phyloP scores from a whole-genome alignment of 805 yeast species.

The Spathaspora hagerdaliae region DNA sequence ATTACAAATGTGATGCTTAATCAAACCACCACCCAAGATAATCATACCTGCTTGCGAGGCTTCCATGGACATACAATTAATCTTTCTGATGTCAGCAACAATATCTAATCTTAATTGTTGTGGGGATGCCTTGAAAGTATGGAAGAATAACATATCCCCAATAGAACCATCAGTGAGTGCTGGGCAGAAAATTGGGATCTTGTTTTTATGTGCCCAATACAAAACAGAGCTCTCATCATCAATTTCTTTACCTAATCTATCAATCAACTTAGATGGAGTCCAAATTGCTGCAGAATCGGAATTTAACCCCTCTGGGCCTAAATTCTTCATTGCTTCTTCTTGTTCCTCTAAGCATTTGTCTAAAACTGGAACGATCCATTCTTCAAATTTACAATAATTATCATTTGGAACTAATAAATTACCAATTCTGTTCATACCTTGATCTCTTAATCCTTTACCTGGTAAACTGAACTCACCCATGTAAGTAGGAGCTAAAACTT shows the following conservation, averaged over 20 bases:
- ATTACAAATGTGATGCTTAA: conserved; percentile 96
- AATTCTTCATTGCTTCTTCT: conserved; percentile 51
- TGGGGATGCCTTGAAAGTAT: conserved; percentile 92
- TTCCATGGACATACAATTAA: conserved; percentile 92
- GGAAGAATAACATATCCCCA: conserved; percentile 98
- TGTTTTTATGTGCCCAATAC: conserved; percentile 97
- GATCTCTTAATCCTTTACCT: conserved; percentile 80
- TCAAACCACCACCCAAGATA: conserved; percentile 91
- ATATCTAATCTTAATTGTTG: conserved; percentile 85
- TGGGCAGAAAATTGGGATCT: conserved; percentile 96
- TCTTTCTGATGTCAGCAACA: conserved; percentile 87
- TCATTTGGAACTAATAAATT: conserved; percentile 96
- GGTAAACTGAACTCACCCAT: conserved; percentile 85
- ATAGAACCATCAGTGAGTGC: conserved; percentile 97
- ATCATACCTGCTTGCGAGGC: conserved; percentile 95
- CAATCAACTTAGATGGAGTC: conserved; percentile 93
- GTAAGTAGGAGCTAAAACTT: conserved; percentile 93
- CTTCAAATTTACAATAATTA: conserved; percentile 95
- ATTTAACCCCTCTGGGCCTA: conserved; percentile 55
- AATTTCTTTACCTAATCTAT: conserved; percentile 92
- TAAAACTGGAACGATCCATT: conserved; percentile 95
- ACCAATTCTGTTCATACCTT: conserved; percentile 98
- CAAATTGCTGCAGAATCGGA: conserved; percentile 67
- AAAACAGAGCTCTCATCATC: conserved; percentile 89
- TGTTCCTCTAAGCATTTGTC: conserved; percentile 88